Conservation (phyloP, 108 stramenopile species). For the Discostella stelligeroides region DNA sequence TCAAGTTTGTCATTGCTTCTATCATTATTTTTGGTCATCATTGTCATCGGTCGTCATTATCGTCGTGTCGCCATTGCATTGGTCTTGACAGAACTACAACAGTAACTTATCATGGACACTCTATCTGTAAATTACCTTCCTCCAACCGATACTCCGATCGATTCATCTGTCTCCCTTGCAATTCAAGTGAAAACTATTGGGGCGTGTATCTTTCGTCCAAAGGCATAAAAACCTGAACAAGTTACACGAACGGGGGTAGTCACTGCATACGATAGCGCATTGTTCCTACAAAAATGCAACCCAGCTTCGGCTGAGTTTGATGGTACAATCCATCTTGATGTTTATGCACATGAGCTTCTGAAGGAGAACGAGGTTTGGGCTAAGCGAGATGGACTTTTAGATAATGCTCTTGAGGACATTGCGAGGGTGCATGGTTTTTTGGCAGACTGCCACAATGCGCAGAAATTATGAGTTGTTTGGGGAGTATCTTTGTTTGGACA, state of each 20-base stretch:
- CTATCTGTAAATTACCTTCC: too few relatives aligned
- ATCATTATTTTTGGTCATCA: too few relatives aligned
- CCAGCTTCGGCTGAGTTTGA: background rate
- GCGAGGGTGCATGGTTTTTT: background rate
- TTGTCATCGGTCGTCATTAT: too few relatives aligned
- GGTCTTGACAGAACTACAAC: too few relatives aligned
- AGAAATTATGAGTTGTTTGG: constrained; percentile 32
- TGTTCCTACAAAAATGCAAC: background rate
- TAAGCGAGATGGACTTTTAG: background rate
- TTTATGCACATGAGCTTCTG: background rate
- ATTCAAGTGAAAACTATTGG: background rate
- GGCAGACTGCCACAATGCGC: constrained; percentile 27
- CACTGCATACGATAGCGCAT: background rate
- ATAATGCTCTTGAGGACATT: background rate
- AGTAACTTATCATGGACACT: too few relatives aligned
- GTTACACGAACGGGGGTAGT: background rate
- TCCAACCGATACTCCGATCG: too few relatives aligned
- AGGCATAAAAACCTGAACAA: background rate
- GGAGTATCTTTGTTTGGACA: constrained; percentile 15
- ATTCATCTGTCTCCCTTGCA: background rate
- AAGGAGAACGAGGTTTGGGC: background rate
- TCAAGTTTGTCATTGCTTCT: too few relatives aligned
- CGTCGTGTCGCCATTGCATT: too few relatives aligned
- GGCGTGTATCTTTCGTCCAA: background rate
- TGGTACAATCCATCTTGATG: background rate